Base-by-base conservation (phyloP, 257 asterid species). In the Cruciata laevipes region DNA sequence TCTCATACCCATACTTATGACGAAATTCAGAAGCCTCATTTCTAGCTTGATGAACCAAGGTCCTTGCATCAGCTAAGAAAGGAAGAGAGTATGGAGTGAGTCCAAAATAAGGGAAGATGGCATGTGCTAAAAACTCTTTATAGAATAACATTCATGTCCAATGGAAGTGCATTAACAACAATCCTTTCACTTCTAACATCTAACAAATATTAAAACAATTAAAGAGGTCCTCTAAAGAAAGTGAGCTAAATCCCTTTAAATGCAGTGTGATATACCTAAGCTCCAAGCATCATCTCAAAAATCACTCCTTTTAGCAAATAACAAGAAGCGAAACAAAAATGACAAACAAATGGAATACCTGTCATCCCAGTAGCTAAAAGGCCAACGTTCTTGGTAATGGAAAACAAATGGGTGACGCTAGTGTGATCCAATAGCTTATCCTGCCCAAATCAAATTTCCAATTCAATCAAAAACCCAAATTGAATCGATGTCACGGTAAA, bases 341-440 rank as follows among this genome's bases (percentile, higher is more conserved):
- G 17, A 31, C 18, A 13, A 61, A 63, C 2, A 37, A 11, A 21
- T 6, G 37, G 20, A 71, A 63, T 58, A 94, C 99, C 99, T 67
- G 97, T 86, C 90, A 88, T 87, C 75, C 97, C 98, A 59, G 97
- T 94, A 68, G 96, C 96, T 80, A 88, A 79, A 67, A 94, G 78
- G 25, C 98, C 99, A 52, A 94, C 90, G 75, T 77, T 77, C 85
- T 94, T 87, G 11, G 99, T 90, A 65, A 90, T 80, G 27, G 84
- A 83, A 70, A 90, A 94, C 93, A 94, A 72, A 79, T 88, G 99
- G 65, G 96, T 83, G 38, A 94, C 91, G 73, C 99, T 94, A 1
- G 96, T 90, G 77, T 94, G 96, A 80, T 94, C 99, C 85, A 94
- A 81, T 61, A 94, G 89, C 78, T 94, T 94, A 90, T 94, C 99